These are phyloP conservation scores for Pholiota conissans DNA, from an alignment of 768 basidiomycete genomes.

Conservation along the genomic window DNA sequence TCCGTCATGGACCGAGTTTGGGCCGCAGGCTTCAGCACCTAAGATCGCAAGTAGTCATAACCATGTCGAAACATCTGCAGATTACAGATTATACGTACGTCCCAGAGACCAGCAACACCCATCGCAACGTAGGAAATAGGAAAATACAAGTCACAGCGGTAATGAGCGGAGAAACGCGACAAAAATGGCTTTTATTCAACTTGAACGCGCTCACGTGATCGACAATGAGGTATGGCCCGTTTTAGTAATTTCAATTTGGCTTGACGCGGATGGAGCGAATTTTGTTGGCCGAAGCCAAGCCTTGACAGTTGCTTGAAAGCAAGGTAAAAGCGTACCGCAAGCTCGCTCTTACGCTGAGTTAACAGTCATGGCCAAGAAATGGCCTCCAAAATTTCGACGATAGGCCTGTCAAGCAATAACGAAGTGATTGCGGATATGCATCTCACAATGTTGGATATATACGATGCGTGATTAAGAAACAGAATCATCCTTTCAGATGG, in stretches of 20 bases:
- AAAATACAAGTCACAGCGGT: background rate
- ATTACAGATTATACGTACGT: constrained; percentile 31
- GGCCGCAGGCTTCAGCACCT: constrained; percentile 72
- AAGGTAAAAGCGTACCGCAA: no score
- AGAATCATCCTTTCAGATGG: no score
- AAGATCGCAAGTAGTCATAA: background rate
- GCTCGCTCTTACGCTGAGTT: no score
- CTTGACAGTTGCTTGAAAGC: no score
- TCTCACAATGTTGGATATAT: no score
- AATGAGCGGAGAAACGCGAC: background rate
- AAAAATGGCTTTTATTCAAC: background rate
- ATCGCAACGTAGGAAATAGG: constrained; percentile 12
- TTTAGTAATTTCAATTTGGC: background rate
- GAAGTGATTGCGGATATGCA: no score
- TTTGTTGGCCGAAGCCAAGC: no score
- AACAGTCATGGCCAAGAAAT: no score
- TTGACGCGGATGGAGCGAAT: background rate
- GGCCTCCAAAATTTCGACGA: no score
- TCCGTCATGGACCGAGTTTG: constrained; percentile 75
- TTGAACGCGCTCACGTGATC: constrained; percentile 8
- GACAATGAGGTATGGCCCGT: background rate
- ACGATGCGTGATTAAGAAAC: no score
- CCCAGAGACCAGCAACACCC: constrained; percentile 42
- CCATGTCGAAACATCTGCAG: background rate
- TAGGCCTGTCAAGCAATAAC: no score